Evolutionary conservation across 768 basidiomycete species (phyloP), one percentile per base, ranked within the genome.

Genomic region (Suillus subluteus): DNA sequence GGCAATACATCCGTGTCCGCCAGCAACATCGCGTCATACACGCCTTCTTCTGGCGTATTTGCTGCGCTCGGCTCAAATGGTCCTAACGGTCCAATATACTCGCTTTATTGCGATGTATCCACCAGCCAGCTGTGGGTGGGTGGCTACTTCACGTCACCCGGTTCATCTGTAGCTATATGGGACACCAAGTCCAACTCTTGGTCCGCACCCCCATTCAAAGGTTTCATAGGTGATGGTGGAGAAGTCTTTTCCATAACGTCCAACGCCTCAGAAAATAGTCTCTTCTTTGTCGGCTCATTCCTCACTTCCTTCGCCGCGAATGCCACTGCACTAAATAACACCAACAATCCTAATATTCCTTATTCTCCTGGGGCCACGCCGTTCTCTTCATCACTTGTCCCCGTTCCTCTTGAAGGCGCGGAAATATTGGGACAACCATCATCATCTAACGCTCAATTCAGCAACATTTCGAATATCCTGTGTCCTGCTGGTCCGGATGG

Each of bases 281-380:
- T 98, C 63, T 91, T 96, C 75, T 96, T 99, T 73, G 85, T 91
- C 0, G 98, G 98, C 46, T 90, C 91, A 15, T 99, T 99, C 81
- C 71, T 91, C 64, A 91, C 93, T 3, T 80, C 86, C 1, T 96
- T 94, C 74, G 78, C 79, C 37, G 88, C 88, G 55, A 84, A 81
- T 68, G 81, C 77, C 7, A 78, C 82, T 40, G 73, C 79, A 18
- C 63, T 71, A 52, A 91, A 88, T 73, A 84, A 85, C 68, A 88
- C 89, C 50, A 91, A 91, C 73, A 95, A 95, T 73, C 94, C 94
- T 13, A 95, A 91, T 66, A 89, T 95, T 4, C 94, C 94, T 15
- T 89, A 87, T 71, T 95, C 95, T 26, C 75, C 87, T 2, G 89
- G 92, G 35, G 92, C 94, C 16, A 90, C 92, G 0, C 91, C 92